Conservation (phyloP, 78 protist genomes). For the Dictyostelium purpureum region DNA sequence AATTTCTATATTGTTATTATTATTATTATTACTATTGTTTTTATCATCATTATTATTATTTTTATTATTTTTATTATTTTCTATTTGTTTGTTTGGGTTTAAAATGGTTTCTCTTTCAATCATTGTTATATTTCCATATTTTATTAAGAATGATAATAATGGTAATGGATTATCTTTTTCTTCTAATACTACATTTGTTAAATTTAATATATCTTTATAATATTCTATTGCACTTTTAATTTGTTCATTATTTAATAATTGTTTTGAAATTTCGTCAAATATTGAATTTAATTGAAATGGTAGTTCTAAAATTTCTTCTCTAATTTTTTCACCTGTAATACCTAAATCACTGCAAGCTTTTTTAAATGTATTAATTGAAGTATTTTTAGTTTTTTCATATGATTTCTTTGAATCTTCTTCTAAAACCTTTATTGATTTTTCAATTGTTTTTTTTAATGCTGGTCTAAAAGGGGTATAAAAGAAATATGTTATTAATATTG, state of each 20-base stretch:
- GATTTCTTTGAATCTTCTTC: conserved; percentile 26
- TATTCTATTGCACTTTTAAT: conserved; percentile 1
- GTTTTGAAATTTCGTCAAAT: not conserved
- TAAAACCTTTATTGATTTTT: conserved; percentile 21
- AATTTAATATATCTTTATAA: not conserved
- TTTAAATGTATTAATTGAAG: conserved; percentile 16
- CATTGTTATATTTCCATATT: conserved; percentile 66
- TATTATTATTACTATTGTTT: not conserved
- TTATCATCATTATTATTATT: not conserved
- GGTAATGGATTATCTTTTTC: not conserved
- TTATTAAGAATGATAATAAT: not conserved
- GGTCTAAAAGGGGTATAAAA: conserved; percentile 33
- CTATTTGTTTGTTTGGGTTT: not conserved
- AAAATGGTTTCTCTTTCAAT: conserved; percentile 51
- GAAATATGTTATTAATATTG: not conserved
- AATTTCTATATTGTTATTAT: not conserved
- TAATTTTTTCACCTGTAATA: conserved; percentile 57
- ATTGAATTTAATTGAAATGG: conserved; percentile 30
- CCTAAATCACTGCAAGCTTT: conserved; percentile 58
- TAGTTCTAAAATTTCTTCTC: conserved; percentile 42
- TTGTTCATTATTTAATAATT: not conserved
- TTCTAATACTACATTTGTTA: conserved; percentile 32
- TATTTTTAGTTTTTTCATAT: not conserved
- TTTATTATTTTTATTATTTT: not conserved
- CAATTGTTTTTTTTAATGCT: conserved; percentile 34